Evolutionary conservation across 352 stramenopile species (phyloP).

Genomic region (Phytophthora rubi): DNA sequence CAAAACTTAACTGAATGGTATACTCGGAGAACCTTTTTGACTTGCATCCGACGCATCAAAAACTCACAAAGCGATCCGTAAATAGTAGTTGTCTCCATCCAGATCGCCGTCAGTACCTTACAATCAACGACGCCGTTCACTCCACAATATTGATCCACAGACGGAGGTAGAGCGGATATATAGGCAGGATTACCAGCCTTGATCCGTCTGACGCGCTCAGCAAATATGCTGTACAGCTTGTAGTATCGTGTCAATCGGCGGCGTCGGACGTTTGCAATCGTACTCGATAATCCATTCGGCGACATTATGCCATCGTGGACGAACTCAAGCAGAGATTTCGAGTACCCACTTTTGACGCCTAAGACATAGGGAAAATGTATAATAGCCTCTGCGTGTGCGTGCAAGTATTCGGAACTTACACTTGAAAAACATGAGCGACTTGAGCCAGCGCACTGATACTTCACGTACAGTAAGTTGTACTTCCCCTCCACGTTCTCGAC

Average conservation of each 20-base stretch:
- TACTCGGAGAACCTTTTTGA: too few species aligned
- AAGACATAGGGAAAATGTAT: too few species aligned
- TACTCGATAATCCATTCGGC: background rate
- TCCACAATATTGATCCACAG: background rate
- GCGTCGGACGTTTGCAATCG: background rate
- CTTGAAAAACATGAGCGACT: background rate
- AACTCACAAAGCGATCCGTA: background rate
- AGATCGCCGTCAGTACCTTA: background rate
- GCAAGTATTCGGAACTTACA: too few species aligned
- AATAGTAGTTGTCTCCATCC: background rate
- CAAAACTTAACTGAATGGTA: too few species aligned
- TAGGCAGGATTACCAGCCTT: background rate
- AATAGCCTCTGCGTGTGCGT: too few species aligned
- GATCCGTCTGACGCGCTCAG: background rate
- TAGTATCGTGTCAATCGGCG: background rate
- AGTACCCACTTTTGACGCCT: too few species aligned
- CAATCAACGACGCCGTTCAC: background rate
- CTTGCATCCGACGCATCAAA: too few species aligned
- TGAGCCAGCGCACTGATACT: background rate
- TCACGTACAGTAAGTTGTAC: background rate
- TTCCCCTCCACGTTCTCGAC: background rate
- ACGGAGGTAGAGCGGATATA: background rate
- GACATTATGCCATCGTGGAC: background rate
- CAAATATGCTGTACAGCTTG: background rate
- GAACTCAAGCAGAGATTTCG: too few species aligned